Percentiles rank a stretch among this genome's conserved stretches.
These are phyloP conservation scores for Infundibulicybe gibba DNA, from an alignment of 768 basidiomycete species.

Conservation along the genomic window DNA sequence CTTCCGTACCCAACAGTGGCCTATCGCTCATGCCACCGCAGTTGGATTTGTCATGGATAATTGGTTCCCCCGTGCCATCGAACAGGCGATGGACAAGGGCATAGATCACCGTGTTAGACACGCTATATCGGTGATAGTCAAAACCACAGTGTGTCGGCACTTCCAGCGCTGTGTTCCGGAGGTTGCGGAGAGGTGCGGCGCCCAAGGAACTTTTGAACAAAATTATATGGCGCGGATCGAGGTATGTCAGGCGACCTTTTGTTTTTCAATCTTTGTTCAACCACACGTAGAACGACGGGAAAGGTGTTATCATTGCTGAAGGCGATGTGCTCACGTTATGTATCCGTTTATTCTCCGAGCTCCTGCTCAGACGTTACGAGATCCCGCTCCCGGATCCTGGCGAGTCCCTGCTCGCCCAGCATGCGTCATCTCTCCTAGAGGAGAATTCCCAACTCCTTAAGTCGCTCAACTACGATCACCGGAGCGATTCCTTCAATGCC, in stretches of 20 bases:
- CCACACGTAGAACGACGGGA: constrained; percentile 35
- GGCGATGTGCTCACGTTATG: constrained; percentile 47
- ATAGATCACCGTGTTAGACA: constrained; percentile 47
- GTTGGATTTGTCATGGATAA: constrained; percentile 47
- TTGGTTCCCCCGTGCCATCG: constrained; percentile 37
- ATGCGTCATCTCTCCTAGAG: constrained; percentile 40
- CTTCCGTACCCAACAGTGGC: constrained; percentile 66
- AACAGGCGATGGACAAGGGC: constrained; percentile 31
- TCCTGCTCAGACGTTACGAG: constrained; percentile 51
- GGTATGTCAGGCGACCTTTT: constrained; percentile 23
- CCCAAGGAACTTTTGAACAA: constrained; percentile 61
- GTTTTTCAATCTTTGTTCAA: constrained; percentile 8
- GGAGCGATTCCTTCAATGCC: constrained; percentile 47
- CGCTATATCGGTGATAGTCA: constrained; percentile 52
- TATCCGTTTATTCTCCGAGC: constrained; percentile 57
- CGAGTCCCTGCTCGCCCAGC: constrained; percentile 50
- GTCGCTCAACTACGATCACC: constrained; percentile 37
- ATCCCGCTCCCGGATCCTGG: constrained; percentile 46
- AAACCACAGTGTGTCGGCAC: constrained; percentile 52
- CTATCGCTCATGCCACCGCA: constrained; percentile 50
- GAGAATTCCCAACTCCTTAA: constrained; percentile 40
- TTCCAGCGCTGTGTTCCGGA: constrained; percentile 47
- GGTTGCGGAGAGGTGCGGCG: constrained; percentile 63
- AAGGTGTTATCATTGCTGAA: constrained; percentile 62
- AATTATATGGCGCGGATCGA: constrained; percentile 57